Percentiles rank a stretch among this genome's conserved stretches.
These are phyloP conservation scores for Sarocladium oryzae DNA, from an alignment of 2,329 filamentous ascomycete species.

Conservation along the genomic window DNA sequence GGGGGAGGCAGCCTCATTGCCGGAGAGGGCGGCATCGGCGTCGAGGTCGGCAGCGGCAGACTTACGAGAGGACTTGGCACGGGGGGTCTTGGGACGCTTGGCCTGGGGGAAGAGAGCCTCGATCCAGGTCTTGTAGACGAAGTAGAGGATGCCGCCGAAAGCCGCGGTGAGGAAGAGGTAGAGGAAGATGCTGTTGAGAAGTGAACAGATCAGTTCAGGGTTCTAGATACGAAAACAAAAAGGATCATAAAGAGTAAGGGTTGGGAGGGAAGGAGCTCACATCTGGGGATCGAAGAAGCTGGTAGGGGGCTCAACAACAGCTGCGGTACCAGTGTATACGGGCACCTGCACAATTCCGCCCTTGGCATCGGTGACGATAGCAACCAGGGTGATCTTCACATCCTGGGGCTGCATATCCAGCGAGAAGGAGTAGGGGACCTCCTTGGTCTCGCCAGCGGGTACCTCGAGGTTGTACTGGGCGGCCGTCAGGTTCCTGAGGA, in stretches of 20 bases:
- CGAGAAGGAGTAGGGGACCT: slow-evolving; percentile 74
- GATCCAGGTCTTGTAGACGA: slow-evolving; percentile 98
- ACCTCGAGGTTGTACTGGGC: slow-evolving; percentile 68
- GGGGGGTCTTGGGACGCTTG: slow-evolving; percentile 47
- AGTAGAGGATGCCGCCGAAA: slow-evolving; percentile 80
- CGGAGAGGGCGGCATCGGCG: slow-evolving; percentile 54
- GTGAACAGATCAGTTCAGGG: too few relatives aligned
- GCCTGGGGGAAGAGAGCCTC: slow-evolving; percentile 91
- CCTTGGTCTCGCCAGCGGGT: slow-evolving; percentile 68
- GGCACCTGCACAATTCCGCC: slow-evolving; percentile 68
- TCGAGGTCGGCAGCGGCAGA: slow-evolving; percentile 43
- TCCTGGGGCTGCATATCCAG: slow-evolving; percentile 93
- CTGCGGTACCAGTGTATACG: slow-evolving; percentile 76
- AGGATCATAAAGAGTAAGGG: too few relatives aligned
- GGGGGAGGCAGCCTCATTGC: slow-evolving; percentile 49
- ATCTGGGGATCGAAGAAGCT: slow-evolving; percentile 94
- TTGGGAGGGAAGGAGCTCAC: slow-evolving; percentile 59
- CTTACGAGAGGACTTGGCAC: slow-evolving; percentile 59
- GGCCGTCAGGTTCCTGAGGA: slow-evolving; percentile 80
- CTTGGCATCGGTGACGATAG: slow-evolving; percentile 62
- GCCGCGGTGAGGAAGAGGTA: slow-evolving; percentile 80
- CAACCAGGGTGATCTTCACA: slow-evolving; percentile 68
- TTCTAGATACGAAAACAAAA: too few relatives aligned
- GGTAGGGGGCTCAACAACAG: slow-evolving; percentile 82
- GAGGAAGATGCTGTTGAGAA: slow-evolving; percentile 88